A percentile compares a stretch with the other conserved stretches of the same genome.
Conservation (phyloP, 805 yeast genomes). For the Hanseniaspora pseudoguilliermondii region DNA sequence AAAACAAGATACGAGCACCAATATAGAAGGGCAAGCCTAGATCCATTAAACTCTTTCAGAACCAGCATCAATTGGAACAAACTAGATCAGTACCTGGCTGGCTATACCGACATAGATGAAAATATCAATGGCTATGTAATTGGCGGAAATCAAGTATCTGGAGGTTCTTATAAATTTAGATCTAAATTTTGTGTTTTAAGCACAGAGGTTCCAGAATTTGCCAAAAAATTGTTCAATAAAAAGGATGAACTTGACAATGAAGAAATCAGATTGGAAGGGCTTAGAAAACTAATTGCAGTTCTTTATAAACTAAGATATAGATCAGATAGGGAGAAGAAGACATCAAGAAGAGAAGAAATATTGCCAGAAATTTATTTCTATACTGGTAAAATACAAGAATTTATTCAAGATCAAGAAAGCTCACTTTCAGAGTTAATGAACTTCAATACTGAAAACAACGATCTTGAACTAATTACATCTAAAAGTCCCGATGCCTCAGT, state of each 20-base stretch:
- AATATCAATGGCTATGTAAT: background rate
- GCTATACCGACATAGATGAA: slow-evolving; percentile 53
- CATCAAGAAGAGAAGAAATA: slow-evolving; percentile 34
- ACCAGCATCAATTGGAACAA: slow-evolving; percentile 73
- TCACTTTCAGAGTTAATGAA: slow-evolving; percentile 30
- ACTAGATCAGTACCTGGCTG: slow-evolving; percentile 83
- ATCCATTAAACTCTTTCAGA: slow-evolving; percentile 41
- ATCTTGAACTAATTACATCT: background rate
- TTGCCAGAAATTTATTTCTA: slow-evolving; percentile 72
- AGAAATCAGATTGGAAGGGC: slow-evolving; percentile 86
- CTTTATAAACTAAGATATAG: slow-evolving; percentile 47
- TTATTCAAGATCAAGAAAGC: slow-evolving; percentile 42
- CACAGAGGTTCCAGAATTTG: slow-evolving; percentile 48
- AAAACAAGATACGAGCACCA: slow-evolving; percentile 67
- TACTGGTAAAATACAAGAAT: slow-evolving; percentile 69
- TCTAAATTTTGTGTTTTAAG: slow-evolving; percentile 81
- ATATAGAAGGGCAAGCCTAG: slow-evolving; percentile 46
- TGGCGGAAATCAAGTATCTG: slow-evolving; percentile 24
- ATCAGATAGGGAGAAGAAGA: slow-evolving; percentile 31
- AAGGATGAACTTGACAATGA: slow-evolving; percentile 61
- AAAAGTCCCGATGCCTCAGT: background rate
- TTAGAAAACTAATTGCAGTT: slow-evolving; percentile 50
- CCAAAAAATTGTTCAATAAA: slow-evolving; percentile 26
- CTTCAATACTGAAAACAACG: slow-evolving; percentile 20
- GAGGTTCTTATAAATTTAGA: slow-evolving; percentile 42